These are phyloP conservation scores for Candida easanensis DNA, from an alignment of 805 yeast species.

Conservation along the genomic window DNA sequence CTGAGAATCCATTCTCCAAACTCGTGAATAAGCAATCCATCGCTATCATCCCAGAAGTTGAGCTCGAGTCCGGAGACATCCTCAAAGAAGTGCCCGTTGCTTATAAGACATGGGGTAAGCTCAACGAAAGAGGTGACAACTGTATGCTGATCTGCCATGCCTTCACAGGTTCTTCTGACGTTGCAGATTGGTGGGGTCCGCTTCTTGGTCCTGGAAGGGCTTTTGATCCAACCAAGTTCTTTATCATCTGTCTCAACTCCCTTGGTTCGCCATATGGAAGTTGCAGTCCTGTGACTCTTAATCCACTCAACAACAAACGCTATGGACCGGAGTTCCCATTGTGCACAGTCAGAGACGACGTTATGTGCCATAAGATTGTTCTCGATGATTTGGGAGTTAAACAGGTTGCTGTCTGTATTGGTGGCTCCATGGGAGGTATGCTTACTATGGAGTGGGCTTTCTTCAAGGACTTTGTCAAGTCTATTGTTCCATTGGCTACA, in stretches of 20 bases:
- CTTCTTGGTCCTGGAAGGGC: conserved; percentile 81
- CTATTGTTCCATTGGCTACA: conserved; percentile 83
- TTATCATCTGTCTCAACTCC: conserved; percentile 86
- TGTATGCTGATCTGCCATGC: conserved; percentile 95
- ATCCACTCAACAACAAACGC: conserved; percentile 67
- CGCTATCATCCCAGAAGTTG: conserved; percentile 70
- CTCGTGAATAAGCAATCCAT: conserved; percentile 77
- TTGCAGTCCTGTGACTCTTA: conserved; percentile 84
- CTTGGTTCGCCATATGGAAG: conserved; percentile 96
- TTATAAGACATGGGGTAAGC: conserved; percentile 91
- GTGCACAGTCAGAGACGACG: conserved; percentile 92
- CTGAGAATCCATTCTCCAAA: conserved; percentile 63
- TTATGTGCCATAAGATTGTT: conserved; percentile 69
- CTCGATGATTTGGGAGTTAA: conserved; percentile 79
- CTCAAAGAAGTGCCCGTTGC: conserved; percentile 83
- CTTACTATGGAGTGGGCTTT: conserved; percentile 84
- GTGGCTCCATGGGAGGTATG: conserved; percentile 99
- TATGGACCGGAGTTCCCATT: conserved; percentile 96
- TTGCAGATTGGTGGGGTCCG: conserved; percentile 99
- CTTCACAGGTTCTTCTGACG: conserved; percentile 92
- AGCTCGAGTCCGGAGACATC: conserved; percentile 78
- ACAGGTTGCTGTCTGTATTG: conserved; percentile 79
- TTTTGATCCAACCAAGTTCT: conserved; percentile 86
- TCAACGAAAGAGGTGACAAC: conserved; percentile 68
- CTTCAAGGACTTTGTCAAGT: conserved; percentile 66